Base-by-base conservation (phyloP, 2,329 filamentous ascomycete species). In the Microsporum audouinii region DNA sequence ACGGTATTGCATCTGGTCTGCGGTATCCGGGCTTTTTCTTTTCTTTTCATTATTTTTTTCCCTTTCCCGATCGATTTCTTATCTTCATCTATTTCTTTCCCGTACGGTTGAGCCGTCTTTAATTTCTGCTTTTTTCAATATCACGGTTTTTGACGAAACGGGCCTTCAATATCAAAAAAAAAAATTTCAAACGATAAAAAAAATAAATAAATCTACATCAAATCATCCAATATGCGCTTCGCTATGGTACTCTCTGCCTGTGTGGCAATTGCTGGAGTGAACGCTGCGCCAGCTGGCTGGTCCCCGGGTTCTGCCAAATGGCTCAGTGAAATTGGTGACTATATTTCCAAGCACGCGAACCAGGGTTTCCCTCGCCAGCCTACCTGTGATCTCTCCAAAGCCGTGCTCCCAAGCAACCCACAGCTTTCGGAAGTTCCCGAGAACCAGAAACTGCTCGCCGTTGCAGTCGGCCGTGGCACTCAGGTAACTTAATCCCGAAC, bases 381-480 rank as follows among this genome's bases (percentile, higher is more conserved):
- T 56, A 62, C 65, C 8, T 76, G 72, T 65, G 71, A 78, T 62
- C 62, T 69, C 23, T 72, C 71, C 63, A 69, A 66, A 14, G 70
- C 70, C 34, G 55, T 63, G 3, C 69, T 75, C 63, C 76, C 76
- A 3, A 83, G 79, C 65, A 78, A 84, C 53, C 78, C 78, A 5
- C 76, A 82, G 14, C 80, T 95, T 5, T 84, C 87, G 12, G 65
- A 78, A 5, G 84, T 84, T 12, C 76, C 83, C 0, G 66, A 77
- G 5, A 88, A 86, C 61, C 78, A 89, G 34, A 77, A 71, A 2
- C 79, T 95, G 58, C 82, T 84, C 70, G 89, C 95, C 74, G 87
- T 96, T 60, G 89, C 88, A 70, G 79, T 96, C 64, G 92, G 92
- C 68, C 86, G 89, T 51, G 92, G 92, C 63, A 94, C 88, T 5